Evolutionary conservation across 192 early-diverging fungal genomes (phyloP).

Genomic region (Coemansia sp.): DNA sequence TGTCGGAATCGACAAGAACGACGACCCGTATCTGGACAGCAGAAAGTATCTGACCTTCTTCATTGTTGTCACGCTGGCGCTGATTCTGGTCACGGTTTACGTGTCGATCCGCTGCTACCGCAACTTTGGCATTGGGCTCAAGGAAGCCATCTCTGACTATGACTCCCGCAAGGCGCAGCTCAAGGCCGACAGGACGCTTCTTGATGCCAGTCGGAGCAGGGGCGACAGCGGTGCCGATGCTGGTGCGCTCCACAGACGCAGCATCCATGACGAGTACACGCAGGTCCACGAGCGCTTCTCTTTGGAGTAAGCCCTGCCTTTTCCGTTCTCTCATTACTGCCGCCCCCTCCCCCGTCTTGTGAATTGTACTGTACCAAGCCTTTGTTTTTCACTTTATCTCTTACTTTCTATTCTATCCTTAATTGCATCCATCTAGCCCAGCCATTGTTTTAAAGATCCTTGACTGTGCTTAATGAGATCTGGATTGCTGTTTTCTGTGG

Average conservation of each 20-base stretch:
- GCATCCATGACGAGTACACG: slow-evolving; percentile 42
- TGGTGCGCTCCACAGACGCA: not conserved
- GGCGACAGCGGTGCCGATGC: slow-evolving; percentile 8
- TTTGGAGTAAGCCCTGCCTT: slow-evolving; percentile 26
- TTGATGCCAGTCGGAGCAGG: slow-evolving; percentile 4
- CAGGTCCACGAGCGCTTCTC: slow-evolving; percentile 53
- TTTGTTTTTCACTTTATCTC: too few species aligned
- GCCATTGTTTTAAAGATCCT: too few species aligned
- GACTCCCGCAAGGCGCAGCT: slow-evolving; percentile 64
- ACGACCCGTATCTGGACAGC: slow-evolving; percentile 55
- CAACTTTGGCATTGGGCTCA: slow-evolving; percentile 56
- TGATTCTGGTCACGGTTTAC: slow-evolving; percentile 54
- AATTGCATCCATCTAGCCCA: too few species aligned
- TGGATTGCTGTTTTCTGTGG: too few species aligned
- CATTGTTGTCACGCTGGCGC: slow-evolving; percentile 51
- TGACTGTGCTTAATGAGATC: too few species aligned
- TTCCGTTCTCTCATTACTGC: too few species aligned
- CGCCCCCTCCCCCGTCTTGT: too few species aligned
- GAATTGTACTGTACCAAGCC: too few species aligned
- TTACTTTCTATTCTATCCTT: too few species aligned
- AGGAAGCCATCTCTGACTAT: slow-evolving; percentile 54
- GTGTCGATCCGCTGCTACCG: slow-evolving; percentile 54
- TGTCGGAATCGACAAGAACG: slow-evolving; percentile 44
- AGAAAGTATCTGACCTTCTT: slow-evolving; percentile 58
- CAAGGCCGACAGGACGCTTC: slow-evolving; percentile 50